Percentiles rank a stretch among this genome's conserved stretches.
Conservation (phyloP, 768 basidiomycete species). For the Tulasnella sp. region DNA sequence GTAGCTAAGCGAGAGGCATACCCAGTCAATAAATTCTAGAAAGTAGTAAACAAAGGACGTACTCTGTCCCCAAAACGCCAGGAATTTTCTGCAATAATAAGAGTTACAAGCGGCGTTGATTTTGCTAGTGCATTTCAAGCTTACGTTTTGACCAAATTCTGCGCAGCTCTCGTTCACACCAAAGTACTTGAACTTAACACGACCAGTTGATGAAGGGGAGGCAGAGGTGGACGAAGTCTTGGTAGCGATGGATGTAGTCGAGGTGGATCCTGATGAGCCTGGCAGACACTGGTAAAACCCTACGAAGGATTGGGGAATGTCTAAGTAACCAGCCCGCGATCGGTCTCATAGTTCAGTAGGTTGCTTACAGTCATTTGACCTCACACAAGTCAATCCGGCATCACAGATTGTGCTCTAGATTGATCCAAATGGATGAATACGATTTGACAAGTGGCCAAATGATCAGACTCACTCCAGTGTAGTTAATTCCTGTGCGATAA, state of each 20-base stretch:
- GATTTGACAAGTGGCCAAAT: too few relatives aligned
- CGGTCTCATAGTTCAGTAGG: too few relatives aligned
- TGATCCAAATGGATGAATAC: too few relatives aligned
- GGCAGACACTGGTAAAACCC: too few relatives aligned
- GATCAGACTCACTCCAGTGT: too few relatives aligned
- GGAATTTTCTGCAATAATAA: constrained; percentile 40
- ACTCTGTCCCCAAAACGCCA: constrained; percentile 31
- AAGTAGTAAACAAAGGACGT: background rate
- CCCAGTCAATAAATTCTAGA: too few relatives aligned
- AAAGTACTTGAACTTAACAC: constrained; percentile 10
- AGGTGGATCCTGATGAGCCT: background rate
- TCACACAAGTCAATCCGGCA: too few relatives aligned
- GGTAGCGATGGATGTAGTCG: background rate
- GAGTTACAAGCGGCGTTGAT: constrained; percentile 46
- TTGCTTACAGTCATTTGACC: too few relatives aligned
- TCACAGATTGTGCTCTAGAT: too few relatives aligned
- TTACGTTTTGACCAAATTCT: constrained; percentile 38
- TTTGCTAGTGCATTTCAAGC: background rate
- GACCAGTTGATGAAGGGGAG: background rate
- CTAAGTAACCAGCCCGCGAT: too few relatives aligned
- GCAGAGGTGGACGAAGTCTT: background rate
- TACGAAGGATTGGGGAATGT: too few relatives aligned
- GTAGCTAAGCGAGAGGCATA: constrained; percentile 22
- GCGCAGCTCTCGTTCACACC: constrained; percentile 46
- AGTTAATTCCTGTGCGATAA: too few relatives aligned